Percentiles rank a stretch among this genome's conserved stretches.
Evolutionary conservation across 192 early-diverging fungal species (phyloP).

Genomic region (Coemansia sp.): DNA sequence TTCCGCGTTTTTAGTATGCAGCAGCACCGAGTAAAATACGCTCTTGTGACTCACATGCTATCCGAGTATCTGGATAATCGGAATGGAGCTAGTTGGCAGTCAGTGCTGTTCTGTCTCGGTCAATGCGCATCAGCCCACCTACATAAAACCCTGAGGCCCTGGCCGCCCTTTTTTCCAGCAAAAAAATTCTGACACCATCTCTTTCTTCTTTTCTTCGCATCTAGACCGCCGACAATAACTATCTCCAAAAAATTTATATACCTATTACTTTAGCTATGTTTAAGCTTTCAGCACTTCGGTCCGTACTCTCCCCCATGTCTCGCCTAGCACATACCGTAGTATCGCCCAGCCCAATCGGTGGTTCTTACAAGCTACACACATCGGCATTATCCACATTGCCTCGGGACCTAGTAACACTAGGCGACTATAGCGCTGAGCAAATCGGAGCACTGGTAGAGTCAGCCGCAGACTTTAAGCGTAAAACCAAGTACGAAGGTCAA

Average conservation of each 20-base stretch:
- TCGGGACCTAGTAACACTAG: slow-evolving; percentile 60
- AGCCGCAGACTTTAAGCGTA: slow-evolving; percentile 79
- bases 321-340: slow-evolving; percentile 20
- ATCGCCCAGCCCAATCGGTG: slow-evolving; percentile 7
- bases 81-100: not conserved
- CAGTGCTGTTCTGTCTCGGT: not conserved
- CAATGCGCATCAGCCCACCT: not conserved
- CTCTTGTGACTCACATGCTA: not conserved
- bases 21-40: not conserved
- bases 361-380: slow-evolving; percentile 13
- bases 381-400: slow-evolving; percentile 35
- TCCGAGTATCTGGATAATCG: not conserved
- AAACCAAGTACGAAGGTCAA: slow-evolving; percentile 63
- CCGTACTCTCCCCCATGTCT: slow-evolving; percentile 25
- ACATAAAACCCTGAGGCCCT: not conserved
- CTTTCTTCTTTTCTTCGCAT: not conserved
- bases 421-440: slow-evolving; percentile 77
- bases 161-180: not conserved
- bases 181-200: not conserved
- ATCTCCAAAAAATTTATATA: not conserved
- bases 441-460: slow-evolving; percentile 76
- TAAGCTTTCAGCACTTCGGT: slow-evolving; percentile 22
- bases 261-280: slow-evolving; percentile 24
- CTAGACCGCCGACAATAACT: not conserved
- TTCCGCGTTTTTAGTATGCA: not conserved